Conservation (phyloP, 2,329 filamentous ascomycete genomes). For the Aureobasidium uvarum region DNA sequence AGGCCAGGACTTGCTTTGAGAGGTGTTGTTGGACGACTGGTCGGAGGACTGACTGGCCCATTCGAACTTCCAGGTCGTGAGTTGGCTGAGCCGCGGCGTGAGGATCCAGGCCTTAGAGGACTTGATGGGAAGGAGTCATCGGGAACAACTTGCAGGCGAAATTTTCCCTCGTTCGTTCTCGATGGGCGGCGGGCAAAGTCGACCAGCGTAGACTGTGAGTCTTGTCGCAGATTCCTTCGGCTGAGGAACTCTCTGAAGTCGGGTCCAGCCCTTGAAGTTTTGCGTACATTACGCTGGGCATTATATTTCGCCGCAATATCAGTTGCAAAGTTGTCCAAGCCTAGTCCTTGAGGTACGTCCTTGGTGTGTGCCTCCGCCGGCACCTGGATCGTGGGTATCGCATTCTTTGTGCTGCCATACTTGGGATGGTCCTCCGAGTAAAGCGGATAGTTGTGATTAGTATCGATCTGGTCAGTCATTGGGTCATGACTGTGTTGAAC, state of each 20-base stretch:
- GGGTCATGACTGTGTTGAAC: slow-evolving; percentile 1
- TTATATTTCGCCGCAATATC: slow-evolving; percentile 13
- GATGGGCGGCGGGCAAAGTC: slow-evolving; percentile 21
- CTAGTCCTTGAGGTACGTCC: slow-evolving; percentile 6
- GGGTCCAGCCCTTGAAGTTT: background rate
- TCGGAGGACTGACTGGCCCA: background rate
- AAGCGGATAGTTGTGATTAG: slow-evolving; percentile 23
- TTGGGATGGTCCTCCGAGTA: slow-evolving; percentile 27
- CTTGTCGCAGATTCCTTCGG: slow-evolving; percentile 5
- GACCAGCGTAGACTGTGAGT: slow-evolving; percentile 24
- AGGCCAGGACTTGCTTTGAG: background rate
- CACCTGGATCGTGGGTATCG: background rate
- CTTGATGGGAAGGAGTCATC: background rate
- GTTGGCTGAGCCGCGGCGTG: background rate
- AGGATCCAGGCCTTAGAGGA: background rate
- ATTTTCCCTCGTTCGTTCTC: slow-evolving; percentile 16
- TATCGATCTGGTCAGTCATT: slow-evolving; percentile 21
- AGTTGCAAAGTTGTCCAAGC: slow-evolving; percentile 20
- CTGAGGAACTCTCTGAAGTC: slow-evolving; percentile 22
- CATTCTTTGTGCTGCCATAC: slow-evolving; percentile 19
- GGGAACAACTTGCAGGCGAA: slow-evolving; percentile 1
- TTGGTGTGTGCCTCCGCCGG: slow-evolving; percentile 23
- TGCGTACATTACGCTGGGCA: background rate
- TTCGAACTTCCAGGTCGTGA: slow-evolving; percentile 5
- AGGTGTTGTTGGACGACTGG: background rate